Base-by-base conservation (phyloP, 2,329 filamentous ascomycete genomes). In the Fusarium domesticum region DNA sequence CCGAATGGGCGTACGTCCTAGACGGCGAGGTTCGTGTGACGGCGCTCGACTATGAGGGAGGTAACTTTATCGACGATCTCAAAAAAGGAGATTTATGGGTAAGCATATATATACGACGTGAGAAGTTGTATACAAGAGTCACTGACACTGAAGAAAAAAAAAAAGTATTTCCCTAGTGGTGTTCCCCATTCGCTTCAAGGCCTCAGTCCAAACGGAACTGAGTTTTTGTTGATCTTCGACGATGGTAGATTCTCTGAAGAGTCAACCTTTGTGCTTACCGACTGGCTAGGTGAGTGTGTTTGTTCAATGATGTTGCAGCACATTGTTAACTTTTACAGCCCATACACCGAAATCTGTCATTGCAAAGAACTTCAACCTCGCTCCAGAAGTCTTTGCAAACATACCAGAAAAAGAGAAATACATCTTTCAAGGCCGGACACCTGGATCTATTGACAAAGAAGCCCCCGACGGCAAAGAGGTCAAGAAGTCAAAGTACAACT, bases 161-260 rank as follows among this genome's bases (percentile, higher is more conserved):
- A n/a, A 4, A 11, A 59, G 57, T 91, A 88, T 59, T 91, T 91
- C 68, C 87, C 87, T 17, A 81, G 82, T 10, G 87, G 87, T 6
- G 77, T 89, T 25, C 87, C 87, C 10, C 87, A 91, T 64, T 88
- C 84, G 0, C 77, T 91, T 2, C 87, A 90, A 65, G 87, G 84
- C 0, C 70, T 90, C 2, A 75, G 79, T 34, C 71, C 76, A 18
- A 84, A 86, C 35, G 86, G 72, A 35, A 74, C 70, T 35, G 71
- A 75, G 56, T 74, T 74, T 39, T 64, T 75, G 12, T 64, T 75
- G 48, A 70, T 75, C 46, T 76, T 76, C 32, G 73, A 76, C 48
- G 69, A 73, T 37, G 72, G 76, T 10, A 56, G 60, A 42, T 79
- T 80, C 48, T 78, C 75, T 1, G 76, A 79, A 53, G 76, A 79